Base-by-base conservation (phyloP, 768 basidiomycete genomes). In the Boletales sp. region DNA sequence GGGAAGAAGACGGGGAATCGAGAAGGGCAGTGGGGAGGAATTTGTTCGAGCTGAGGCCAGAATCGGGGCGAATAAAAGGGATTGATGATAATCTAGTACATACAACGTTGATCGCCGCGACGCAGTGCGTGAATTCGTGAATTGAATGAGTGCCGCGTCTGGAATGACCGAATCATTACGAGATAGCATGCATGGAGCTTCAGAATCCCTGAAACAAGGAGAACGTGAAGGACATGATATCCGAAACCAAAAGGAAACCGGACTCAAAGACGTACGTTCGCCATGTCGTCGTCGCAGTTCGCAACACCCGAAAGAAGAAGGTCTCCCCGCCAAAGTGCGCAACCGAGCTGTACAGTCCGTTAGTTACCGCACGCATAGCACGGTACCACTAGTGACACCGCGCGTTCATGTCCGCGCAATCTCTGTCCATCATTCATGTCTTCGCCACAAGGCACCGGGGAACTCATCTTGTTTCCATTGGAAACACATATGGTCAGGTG, bases 61-160 rank as follows among this genome's bases (percentile, higher is more conserved):
- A 66, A 56, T 64, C 60, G 58, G 64, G 60, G 64, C 60, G 61
- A 57, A 68, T 67, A 69, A 65, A 28, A 28, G 55, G 55, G 48
- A 53, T 55, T 67, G 61, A 66, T 63, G 62, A 64, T 70, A 67
- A 69, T 67, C 67, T 63, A 38, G 12, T 36, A 57, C 68, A 57
- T 64, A 55, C 58, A 64, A 44, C 52, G 60, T 68, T 68, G 67
- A 68, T 68, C 67, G 68, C 67, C 67, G 67, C 62, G 66, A 63
- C 38, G 58, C 66, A 68, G 62, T 58, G 65, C 67, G 66, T 58
- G 57, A 52, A 34, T 34, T 4, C 12, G 38, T 37, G 36, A n/a
- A 58, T 61, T 56, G 57, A 6, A 48, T 51, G 57, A 53, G 59
- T 44, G 65, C 60, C 67, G 63, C 47, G 25, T 7, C 25, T 41